Evolutionary conservation across 2,329 filamentous ascomycete genomes (phyloP), one percentile per base, ranked within the genome.

Genomic region (Xenoacremonium recifei): DNA sequence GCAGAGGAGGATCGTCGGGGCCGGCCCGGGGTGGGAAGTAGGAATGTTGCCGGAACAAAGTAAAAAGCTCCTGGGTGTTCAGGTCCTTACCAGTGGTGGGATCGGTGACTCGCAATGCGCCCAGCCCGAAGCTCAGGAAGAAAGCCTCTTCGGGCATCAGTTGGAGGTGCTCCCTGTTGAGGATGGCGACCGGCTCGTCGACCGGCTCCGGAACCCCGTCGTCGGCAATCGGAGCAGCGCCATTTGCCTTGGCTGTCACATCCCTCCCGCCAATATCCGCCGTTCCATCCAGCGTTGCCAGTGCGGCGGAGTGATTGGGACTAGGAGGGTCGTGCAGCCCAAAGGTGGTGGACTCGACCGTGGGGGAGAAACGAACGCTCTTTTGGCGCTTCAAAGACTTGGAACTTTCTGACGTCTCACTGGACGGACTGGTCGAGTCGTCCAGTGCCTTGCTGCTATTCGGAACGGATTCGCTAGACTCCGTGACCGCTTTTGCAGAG

Each of bases 71-170:
- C 27, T 73, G 58, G 6, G 76, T 70, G 4, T 78, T 62, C 32
- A 87, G 68, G 2, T 67, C 58, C 16, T 59, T 51, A 6, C 69
- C 65, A 0, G 70, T 76, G 2, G 56, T 51, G 1, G 72, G 67
- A 44, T 84, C 75, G 2, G 68, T 68, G 11, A 97, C 73, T 3
- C 75, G 68, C 7, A 99, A 75, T 4, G 79, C 79, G 1, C 92
- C 92, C 1, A 99, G 72, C 0, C 78, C 85, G 60, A 95, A 97
- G 4, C 74, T 75, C 9, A 99, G 76, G 63, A 96, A 99, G 66
- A 97, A 95, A 0, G 90, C 85, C 66, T 99, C 93, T 63, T 96
- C 90, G 0, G 85, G 78, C 3, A 85, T 90, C 7, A 99, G 75
- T 61, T 97, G 93, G n/a, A 96, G 81, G 59, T 96, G 90, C 58